A percentile compares a stretch with the other conserved stretches of the same genome.
Evolutionary conservation across 2,329 filamentous ascomycete species (phyloP).

Genomic region (Aspergillus sp.): DNA sequence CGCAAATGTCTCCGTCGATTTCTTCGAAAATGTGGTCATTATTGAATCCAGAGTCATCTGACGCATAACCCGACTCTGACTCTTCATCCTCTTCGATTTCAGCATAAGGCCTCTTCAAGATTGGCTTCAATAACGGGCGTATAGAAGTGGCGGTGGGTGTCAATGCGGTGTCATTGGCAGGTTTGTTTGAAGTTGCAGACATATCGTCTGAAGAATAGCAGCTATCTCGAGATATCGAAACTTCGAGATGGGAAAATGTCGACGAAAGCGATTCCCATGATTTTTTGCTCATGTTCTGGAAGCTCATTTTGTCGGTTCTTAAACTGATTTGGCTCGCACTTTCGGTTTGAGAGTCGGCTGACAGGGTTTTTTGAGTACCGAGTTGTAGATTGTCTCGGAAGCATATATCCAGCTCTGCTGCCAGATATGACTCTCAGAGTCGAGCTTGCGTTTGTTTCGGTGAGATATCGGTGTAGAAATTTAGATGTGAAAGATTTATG

Average conservation of each 20-base stretch:
- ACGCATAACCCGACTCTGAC: slow-evolving; percentile 45
- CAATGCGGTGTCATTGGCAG: slow-evolving; percentile 29
- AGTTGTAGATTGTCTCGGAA: background rate
- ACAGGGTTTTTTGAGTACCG: background rate
- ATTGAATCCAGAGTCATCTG: slow-evolving; percentile 34
- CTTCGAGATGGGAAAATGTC: slow-evolving; percentile 41
- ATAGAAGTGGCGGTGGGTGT: slow-evolving; percentile 28
- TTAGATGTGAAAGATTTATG: slow-evolving; percentile 25
- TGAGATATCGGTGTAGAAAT: slow-evolving; percentile 14
- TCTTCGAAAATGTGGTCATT: slow-evolving; percentile 27
- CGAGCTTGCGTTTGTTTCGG: slow-evolving; percentile 10
- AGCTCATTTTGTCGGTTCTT: slow-evolving; percentile 30
- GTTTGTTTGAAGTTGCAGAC: slow-evolving; percentile 37
- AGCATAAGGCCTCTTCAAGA: slow-evolving; percentile 38
- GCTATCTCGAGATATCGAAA: slow-evolving; percentile 45
- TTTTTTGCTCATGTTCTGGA: slow-evolving; percentile 30
- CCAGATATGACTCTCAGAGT: background rate
- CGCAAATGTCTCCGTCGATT: slow-evolving; percentile 32
- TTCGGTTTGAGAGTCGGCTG: background rate
- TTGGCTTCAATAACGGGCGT: slow-evolving; percentile 37
- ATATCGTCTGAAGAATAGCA: slow-evolving; percentile 46
- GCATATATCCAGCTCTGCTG: slow-evolving; percentile 10
- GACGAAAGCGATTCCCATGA: slow-evolving; percentile 46
- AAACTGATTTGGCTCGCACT: background rate
- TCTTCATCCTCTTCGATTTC: slow-evolving; percentile 32